phyloP scores from a whole-genome alignment of 805 yeast species.

The Starmerella ratchasimensis region DNA sequence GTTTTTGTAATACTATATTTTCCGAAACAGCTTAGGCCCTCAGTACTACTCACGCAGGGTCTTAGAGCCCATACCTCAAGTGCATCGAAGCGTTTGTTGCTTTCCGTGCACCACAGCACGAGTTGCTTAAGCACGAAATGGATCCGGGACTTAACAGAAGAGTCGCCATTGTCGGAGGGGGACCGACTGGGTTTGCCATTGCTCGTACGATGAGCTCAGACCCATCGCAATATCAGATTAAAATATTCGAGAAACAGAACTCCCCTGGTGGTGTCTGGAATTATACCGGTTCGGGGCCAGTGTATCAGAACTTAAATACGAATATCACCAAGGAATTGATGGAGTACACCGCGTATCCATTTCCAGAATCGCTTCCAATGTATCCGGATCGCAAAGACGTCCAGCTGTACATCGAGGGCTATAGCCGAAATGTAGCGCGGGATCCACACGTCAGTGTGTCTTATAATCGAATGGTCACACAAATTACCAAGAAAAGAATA shows the following conservation, averaged over 20 bases:
- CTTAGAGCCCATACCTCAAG: no score
- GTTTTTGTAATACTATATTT: no score
- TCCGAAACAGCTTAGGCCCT: no score
- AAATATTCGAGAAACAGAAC: slow-evolving; percentile 45
- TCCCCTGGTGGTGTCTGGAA: slow-evolving; percentile 76
- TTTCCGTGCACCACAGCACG: no score
- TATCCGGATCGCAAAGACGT: slow-evolving; percentile 56
- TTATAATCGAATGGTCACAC: slow-evolving; percentile 38
- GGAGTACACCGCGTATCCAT: slow-evolving; percentile 47
- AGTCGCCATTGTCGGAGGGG: slow-evolving; percentile 64
- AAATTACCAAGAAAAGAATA: slow-evolving; percentile 26
- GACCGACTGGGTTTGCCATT: slow-evolving; percentile 58
- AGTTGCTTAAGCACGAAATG: no score
- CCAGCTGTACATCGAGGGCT: slow-evolving; percentile 43
- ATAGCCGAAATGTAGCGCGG: slow-evolving; percentile 36
- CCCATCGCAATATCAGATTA: slow-evolving; percentile 33
- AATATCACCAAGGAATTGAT: slow-evolving; percentile 52
- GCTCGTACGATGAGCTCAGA: slow-evolving; percentile 48
- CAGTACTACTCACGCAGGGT: no score
- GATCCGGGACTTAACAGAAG: no score
- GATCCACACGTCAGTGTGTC: no score
- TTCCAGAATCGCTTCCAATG: slow-evolving; percentile 33
- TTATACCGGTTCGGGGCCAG: slow-evolving; percentile 37
- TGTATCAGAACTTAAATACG: slow-evolving; percentile 55
- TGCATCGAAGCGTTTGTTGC: no score